phyloP scores from a whole-genome alignment of 2,329 filamentous ascomycete genomes.

The Trichoderma atroviride region DNA sequence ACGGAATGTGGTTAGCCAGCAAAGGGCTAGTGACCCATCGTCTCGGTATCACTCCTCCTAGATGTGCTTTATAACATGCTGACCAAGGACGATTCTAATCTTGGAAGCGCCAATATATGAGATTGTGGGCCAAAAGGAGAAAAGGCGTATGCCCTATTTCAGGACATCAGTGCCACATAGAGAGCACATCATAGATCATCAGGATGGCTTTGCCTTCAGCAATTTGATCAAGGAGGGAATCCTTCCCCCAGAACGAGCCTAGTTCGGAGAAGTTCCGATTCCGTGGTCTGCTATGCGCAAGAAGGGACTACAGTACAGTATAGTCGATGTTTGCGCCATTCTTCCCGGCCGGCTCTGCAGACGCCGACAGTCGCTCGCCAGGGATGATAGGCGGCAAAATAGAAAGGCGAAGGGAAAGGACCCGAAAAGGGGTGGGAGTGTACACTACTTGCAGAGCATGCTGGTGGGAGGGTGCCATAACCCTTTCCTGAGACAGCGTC shows the following conservation, averaged over 20 bases:
- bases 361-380: neutral
- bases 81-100: neutral
- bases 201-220: neutral
- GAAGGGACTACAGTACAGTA: neutral
- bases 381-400: neutral
- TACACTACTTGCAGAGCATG: neutral
- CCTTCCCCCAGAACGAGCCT: neutral
- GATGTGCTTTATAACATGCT: neutral
- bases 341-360: neutral
- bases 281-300: neutral
- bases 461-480: neutral
- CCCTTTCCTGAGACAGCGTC: neutral
- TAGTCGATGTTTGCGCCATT: neutral
- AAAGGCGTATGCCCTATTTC: neutral
- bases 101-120: neutral
- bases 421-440: neutral
- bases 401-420: neutral
- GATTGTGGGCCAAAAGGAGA: neutral
- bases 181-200: neutral
- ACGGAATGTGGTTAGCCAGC: neutral
- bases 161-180: neutral
- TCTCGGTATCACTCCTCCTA: neutral
- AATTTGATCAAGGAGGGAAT: neutral
- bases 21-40: neutral
- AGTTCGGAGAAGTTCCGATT: constrained; percentile 22